Percentiles rank a stretch among this genome's conserved stretches.
Conservation (phyloP, 768 basidiomycete species). For the Tricholoma flavovirens region DNA sequence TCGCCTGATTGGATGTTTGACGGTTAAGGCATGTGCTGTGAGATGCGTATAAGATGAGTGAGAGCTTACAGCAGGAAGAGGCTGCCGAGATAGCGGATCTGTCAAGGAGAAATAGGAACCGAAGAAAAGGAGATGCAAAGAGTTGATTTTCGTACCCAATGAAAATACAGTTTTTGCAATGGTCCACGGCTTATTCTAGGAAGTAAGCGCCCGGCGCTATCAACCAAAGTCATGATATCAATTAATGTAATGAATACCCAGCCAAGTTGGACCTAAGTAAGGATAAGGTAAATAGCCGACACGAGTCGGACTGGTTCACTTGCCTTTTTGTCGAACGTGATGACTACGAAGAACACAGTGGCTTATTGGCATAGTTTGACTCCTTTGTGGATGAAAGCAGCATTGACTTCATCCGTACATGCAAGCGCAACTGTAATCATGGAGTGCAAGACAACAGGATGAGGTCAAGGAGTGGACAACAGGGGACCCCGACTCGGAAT, state of each 20-base stretch:
- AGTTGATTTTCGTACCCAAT: conserved; percentile 13
- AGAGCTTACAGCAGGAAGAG: conserved; percentile 19
- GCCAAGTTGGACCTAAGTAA: conserved; percentile 20
- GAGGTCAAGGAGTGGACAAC: conserved; percentile 3
- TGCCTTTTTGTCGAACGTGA: conserved; percentile 25
- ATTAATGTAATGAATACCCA: conserved; percentile 16
- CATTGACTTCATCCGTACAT: neutral
- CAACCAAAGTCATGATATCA: neutral
- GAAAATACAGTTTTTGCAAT: conserved; percentile 21
- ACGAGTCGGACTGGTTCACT: neutral
- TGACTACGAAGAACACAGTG: conserved; percentile 12
- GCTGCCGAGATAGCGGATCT: conserved; percentile 27
- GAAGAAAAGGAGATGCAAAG: neutral
- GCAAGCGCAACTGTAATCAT: neutral
- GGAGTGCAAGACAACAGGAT: conserved; percentile 1
- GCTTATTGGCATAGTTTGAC: conserved; percentile 15
- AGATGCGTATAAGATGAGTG: neutral
- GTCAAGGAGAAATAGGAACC: neutral
- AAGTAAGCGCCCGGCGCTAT: neutral
- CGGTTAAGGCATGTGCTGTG: conserved; percentile 12
- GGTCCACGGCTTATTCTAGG: conserved; percentile 17
- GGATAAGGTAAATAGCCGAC: neutral
- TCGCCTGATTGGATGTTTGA: conserved; percentile 12
- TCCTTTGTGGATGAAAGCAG: conserved; percentile 7
- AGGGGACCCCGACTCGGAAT: neutral